These are phyloP conservation scores for Hypoxylon sp. DNA, from an alignment of 2,329 filamentous ascomycete genomes.

Conservation along the genomic window DNA sequence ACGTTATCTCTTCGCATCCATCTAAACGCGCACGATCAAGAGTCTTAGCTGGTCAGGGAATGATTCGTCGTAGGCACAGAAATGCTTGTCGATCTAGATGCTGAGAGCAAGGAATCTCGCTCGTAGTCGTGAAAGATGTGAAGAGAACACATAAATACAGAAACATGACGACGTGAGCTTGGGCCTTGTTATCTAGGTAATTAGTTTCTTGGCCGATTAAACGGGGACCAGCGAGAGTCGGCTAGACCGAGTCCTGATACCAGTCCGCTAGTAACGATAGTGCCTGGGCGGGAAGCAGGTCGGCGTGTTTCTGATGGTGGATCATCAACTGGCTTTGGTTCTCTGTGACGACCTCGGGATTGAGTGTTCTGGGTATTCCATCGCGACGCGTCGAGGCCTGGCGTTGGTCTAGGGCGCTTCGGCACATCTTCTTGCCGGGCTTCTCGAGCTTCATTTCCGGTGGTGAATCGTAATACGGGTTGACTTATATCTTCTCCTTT, in stretches of 20 bases:
- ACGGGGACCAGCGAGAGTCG: constrained; percentile 35
- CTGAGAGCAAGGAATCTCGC: not conserved
- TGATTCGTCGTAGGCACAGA: not conserved
- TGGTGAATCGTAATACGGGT: constrained; percentile 3
- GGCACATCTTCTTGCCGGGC: constrained; percentile 4
- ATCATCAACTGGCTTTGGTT: not conserved
- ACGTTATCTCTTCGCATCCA: not conserved
- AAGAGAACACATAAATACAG: not conserved
- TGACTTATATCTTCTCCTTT: not conserved
- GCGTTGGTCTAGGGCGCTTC: constrained; percentile 1
- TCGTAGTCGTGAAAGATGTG: not conserved
- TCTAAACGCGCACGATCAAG: not conserved
- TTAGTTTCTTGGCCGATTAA: not conserved
- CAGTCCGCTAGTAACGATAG: constrained; percentile 29
- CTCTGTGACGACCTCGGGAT: not conserved
- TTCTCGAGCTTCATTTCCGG: not conserved
- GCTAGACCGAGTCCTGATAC: constrained; percentile 29
- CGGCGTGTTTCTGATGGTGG: not conserved
- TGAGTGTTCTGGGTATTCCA: constrained; percentile 21
- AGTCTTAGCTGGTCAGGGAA: not conserved
- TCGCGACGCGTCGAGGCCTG: constrained; percentile 31
- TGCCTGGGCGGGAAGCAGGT: not conserved
- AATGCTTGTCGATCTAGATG: not conserved
- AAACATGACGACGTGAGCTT: not conserved
- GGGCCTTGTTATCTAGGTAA: not conserved